Conservation (phyloP, 1,284 basidiomycete species). For the Ceratobasidium sp. region DNA sequence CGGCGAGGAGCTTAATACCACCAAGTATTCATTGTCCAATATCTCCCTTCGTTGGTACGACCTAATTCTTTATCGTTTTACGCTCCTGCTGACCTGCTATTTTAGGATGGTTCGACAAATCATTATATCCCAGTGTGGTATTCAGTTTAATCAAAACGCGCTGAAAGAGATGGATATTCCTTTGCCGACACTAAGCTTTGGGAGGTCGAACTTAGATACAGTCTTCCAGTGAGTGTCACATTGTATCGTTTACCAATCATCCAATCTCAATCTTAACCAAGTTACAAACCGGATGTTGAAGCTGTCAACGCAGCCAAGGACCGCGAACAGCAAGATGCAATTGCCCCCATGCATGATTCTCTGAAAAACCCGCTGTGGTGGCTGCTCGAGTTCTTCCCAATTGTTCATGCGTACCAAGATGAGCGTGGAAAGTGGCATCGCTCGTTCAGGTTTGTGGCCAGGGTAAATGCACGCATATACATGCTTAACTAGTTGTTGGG, state of each 20-base stretch:
- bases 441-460: conserved; percentile 11
- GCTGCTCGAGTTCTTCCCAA: conserved; percentile 40
- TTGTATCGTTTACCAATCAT: neutral
- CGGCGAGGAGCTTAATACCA: conserved; percentile 44
- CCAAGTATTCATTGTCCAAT: conserved; percentile 46
- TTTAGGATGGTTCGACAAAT: conserved; percentile 43
- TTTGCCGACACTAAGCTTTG: conserved; percentile 31
- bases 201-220: conserved; percentile 2
- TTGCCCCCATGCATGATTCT: conserved; percentile 26
- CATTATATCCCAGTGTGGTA: conserved; percentile 42
- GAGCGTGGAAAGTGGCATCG: conserved; percentile 37
- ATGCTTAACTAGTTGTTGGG: neutral
- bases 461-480: neutral
- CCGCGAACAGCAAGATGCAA: conserved; percentile 23
- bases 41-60: conserved; percentile 47
- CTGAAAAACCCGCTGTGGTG: conserved; percentile 40
- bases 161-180: conserved; percentile 43
- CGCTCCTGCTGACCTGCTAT: neutral
- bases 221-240: conserved; percentile 2
- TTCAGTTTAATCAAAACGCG: conserved; percentile 37
- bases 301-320: conserved; percentile 21
- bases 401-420: conserved; percentile 36
- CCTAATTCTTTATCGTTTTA: neutral
- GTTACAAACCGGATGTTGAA: conserved; percentile 20
- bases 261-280: neutral